phyloP scores from a whole-genome alignment of 441 rosid genomes.

The Jatropha multifida region DNA sequence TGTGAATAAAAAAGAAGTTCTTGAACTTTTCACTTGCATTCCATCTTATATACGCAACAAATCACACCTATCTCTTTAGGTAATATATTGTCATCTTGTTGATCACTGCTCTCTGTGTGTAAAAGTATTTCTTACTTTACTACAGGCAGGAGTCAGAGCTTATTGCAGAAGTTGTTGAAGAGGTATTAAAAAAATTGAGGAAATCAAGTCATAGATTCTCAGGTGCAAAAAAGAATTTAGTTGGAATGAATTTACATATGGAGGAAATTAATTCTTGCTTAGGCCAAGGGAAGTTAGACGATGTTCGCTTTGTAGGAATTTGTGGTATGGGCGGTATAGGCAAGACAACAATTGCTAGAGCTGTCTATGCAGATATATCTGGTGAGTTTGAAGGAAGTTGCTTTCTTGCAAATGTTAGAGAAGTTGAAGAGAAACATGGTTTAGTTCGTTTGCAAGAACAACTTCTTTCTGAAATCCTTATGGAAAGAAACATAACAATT shows the following conservation, averaged over 20 bases:
- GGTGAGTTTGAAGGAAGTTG: conserved; percentile 8
- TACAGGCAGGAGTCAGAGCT: conserved; percentile 20
- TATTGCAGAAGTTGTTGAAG: conserved; percentile 21
- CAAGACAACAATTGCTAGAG: conserved; percentile 18
- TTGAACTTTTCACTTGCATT: too few relatives aligned
- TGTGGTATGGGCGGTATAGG: conserved; percentile 18
- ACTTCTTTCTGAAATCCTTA: not conserved
- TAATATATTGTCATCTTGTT: not conserved
- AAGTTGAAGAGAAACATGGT: conserved; percentile 5
- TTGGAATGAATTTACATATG: conserved; percentile 14
- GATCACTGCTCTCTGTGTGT: not conserved
- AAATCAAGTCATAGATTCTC: conserved; percentile 17
- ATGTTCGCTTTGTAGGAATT: conserved; percentile 5
- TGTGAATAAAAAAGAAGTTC: too few relatives aligned
- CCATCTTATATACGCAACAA: too few relatives aligned
- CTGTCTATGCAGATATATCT: not conserved
- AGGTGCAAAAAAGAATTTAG: not conserved
- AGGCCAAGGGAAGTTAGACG: not conserved
- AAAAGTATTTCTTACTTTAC: not conserved
- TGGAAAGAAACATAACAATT: not conserved
- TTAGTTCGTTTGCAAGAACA: not conserved
- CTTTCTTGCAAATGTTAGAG: conserved; percentile 13
- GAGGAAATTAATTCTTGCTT: conserved; percentile 5
- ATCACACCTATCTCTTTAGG: not conserved
- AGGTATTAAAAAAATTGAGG: conserved; percentile 14